Base-by-base conservation (phyloP, 352 stramenopile species). In the Albugo laibachii region DNA sequence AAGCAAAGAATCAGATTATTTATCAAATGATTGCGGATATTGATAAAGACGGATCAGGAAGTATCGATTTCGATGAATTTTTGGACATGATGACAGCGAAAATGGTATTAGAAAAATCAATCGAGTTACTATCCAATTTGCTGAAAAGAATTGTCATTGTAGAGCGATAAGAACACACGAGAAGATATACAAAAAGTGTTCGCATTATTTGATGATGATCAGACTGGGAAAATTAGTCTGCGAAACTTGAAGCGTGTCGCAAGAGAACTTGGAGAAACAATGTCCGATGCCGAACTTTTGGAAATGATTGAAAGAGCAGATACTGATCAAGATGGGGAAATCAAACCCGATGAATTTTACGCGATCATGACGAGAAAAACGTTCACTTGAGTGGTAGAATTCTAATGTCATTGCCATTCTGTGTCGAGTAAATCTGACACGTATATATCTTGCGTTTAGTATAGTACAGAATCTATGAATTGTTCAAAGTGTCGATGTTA, bases 241-340 rank as follows among this genome's bases (percentile, higher is more conserved):
- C 75, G 82, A 20, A 97, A 98, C 66, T 77, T 98, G 50, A 98
- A 97, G 61, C 76, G 93, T 51, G 89, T 99, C 34, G 93, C 94
- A 15, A 95, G 97, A 53, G 94, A 99, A 60, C 69, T 99, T n/a
- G 94, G 95, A 36, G 95, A 99, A 72, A 97, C 87, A 54, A 97
- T 99, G 81, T 97, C 92, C 18, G 91, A 98, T 62, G 93, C 97
- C 48, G 95, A 99, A 75, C 65, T 99, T 55, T 80, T 97, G 45
- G 93, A 99, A 66, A 99, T 99, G 95, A 98, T 99, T 55, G 92
- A 98, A 62, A 76, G 95, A 42, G 94, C 94, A 0, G 86, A 98
- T 60, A 58, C 79, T 0, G 86, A 97, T 62, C 84, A 94, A 48
- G 87, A 97, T 59, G 94, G 94, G 37, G 86, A 97, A 69, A 96